Conservation (phyloP, 2,329 filamentous ascomycete genomes). For the Aspergillus tubingensis region DNA sequence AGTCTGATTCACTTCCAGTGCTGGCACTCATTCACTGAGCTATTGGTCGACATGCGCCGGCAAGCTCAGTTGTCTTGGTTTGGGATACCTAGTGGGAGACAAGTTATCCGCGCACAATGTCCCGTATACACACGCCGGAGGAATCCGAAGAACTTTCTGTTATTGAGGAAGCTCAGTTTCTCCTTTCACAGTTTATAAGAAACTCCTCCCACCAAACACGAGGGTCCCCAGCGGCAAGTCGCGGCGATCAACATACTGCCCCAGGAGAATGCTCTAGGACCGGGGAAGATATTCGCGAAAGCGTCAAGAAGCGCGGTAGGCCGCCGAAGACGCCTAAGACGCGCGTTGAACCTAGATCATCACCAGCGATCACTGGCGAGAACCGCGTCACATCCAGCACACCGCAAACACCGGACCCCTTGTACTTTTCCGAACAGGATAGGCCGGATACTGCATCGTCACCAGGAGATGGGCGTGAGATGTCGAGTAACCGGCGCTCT, state of each 20-base stretch:
- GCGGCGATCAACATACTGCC: neutral
- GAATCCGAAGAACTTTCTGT: constrained; percentile 23
- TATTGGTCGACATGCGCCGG: neutral
- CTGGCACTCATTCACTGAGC: neutral
- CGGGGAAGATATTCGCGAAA: neutral
- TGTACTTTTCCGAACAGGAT: neutral
- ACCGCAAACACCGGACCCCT: neutral
- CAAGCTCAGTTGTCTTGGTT: neutral
- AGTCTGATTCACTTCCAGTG: neutral
- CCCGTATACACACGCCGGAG: neutral
- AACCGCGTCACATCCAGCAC: neutral
- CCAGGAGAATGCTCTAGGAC: neutral
- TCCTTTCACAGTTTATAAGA: constrained; percentile 31
- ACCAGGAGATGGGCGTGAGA: neutral
- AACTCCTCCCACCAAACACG: constrained; percentile 12
- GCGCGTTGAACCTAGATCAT: neutral
- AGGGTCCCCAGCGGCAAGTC: neutral
- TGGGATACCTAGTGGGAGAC: neutral
- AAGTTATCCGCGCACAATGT: neutral
- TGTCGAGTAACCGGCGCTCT: constrained; percentile 27
- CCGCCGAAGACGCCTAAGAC: neutral
- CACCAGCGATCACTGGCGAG: neutral
- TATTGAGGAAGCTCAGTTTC: constrained; percentile 23
- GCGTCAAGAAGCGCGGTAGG: neutral
- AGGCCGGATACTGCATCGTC: neutral